Percentiles rank a stretch among this genome's conserved stretches.
Conservation (phyloP, 768 basidiomycete genomes). For the Guyanaporus albipodus region DNA sequence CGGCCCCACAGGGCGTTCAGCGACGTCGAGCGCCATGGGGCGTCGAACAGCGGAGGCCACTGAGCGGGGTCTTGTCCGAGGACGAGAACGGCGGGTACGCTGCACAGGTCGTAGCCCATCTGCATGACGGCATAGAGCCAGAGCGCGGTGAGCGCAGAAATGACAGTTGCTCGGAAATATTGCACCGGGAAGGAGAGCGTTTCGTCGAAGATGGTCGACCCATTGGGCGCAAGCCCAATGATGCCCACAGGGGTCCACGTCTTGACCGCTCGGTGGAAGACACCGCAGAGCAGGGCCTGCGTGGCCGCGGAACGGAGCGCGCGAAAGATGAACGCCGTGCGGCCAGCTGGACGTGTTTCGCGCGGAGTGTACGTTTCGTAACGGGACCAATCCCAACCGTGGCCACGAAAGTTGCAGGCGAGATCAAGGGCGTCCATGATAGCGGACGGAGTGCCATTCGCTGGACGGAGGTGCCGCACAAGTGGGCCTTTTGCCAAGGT, state of each 20-base stretch:
- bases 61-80: slow-evolving; percentile 2
- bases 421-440: not conserved
- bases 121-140: not conserved
- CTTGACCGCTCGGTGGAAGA: not conserved
- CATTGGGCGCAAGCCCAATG: not conserved
- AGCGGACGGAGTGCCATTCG: not conserved
- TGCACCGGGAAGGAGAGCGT: not conserved
- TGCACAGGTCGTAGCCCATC: not conserved
- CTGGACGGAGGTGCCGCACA: not conserved
- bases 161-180: not conserved
- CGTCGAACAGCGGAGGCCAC: not conserved
- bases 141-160: not conserved
- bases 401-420: not conserved
- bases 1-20: not conserved
- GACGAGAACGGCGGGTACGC: not conserved
- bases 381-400: not conserved
- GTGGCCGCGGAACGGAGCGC: not conserved
- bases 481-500: not conserved
- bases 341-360: not conserved
- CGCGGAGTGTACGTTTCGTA: not conserved
- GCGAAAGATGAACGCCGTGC: not conserved
- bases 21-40: not conserved
- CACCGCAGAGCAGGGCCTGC: not conserved
- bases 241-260: not conserved
- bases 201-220: not conserved